These are phyloP conservation scores for Begonia fuchsioides DNA, from an alignment of 306 rosid genomes.

Conservation along the genomic window DNA sequence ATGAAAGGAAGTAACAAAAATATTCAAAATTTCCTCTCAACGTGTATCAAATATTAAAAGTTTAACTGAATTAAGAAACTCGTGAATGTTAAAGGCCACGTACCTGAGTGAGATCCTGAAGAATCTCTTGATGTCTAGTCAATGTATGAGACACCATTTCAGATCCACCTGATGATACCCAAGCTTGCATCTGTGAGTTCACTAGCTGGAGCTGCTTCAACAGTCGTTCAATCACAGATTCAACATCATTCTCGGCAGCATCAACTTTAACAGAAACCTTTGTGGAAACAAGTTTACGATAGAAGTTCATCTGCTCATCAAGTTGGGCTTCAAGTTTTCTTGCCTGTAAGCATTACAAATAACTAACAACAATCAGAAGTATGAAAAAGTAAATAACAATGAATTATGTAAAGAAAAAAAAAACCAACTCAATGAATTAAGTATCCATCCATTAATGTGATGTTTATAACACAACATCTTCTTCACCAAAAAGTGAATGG, in stretches of 20 bases:
- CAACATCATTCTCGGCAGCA: slow-evolving; percentile 48
- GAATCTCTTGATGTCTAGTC: slow-evolving; percentile 94
- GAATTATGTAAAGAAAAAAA: no score
- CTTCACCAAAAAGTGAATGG: no score
- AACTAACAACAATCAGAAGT: background rate
- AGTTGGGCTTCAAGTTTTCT: slow-evolving; percentile 94
- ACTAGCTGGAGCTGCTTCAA: slow-evolving; percentile 87
- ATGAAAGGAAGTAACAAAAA: no score
- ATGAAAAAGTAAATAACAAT: no score
- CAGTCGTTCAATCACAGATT: slow-evolving; percentile 55
- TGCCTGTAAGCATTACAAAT: slow-evolving; percentile 50
- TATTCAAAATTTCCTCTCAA: no score
- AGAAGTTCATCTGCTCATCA: slow-evolving; percentile 85
- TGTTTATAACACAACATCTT: no score
- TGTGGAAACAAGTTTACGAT: slow-evolving; percentile 69
- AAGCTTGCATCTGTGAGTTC: slow-evolving; percentile 92
- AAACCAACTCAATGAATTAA: background rate
- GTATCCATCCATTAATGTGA: no score
- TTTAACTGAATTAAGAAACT: no score
- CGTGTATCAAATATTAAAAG: no score
- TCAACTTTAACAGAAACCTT: slow-evolving; percentile 58
- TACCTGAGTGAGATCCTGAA: slow-evolving; percentile 97
- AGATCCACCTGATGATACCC: no score
- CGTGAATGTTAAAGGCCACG: background rate
- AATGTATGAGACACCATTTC: no score